Percentiles rank a stretch among this genome's conserved stretches.
phyloP scores from a whole-genome alignment of 2,329 filamentous ascomycete genomes.

The Xylaria arbuscula region DNA sequence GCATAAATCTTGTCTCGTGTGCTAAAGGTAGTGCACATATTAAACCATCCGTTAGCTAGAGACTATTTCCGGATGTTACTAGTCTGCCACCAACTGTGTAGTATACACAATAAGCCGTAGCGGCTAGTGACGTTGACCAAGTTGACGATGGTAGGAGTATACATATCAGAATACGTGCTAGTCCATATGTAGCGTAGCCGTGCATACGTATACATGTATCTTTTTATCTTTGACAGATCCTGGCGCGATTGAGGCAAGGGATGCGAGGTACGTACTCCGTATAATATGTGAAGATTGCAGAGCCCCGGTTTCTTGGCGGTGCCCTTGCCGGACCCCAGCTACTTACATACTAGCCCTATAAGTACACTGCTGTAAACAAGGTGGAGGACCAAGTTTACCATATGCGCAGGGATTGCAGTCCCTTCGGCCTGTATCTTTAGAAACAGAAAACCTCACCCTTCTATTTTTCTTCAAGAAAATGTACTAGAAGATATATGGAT shows the following conservation, averaged over 20 bases:
- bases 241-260: constrained; percentile 29
- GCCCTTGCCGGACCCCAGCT: constrained; percentile 17
- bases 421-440: constrained; percentile 1
- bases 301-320: not conserved
- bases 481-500: constrained; percentile 7
- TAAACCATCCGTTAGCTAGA: not conserved
- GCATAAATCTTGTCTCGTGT: constrained; percentile 3
- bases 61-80: not conserved
- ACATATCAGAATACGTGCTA: constrained; percentile 1
- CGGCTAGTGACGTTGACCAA: constrained; percentile 25
- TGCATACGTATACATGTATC: constrained; percentile 11
- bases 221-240: constrained; percentile 21
- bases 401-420: constrained; percentile 18
- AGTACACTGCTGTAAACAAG: not conserved
- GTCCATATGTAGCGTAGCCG: constrained; percentile 1
- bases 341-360: not conserved
- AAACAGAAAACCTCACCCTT: not conserved
- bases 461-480: not conserved
- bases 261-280: constrained; percentile 20
- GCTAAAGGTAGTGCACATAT: not conserved
- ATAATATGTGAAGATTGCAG: not conserved
- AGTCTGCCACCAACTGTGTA: not conserved
- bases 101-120: constrained; percentile 12
- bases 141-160: constrained; percentile 10
- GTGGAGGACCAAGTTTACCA: constrained; percentile 2